Evolutionary conservation across 2,329 filamentous ascomycete species (phyloP), one percentile per base, ranked within the genome.

Genomic region (Hypoxylon rubiginosum): DNA sequence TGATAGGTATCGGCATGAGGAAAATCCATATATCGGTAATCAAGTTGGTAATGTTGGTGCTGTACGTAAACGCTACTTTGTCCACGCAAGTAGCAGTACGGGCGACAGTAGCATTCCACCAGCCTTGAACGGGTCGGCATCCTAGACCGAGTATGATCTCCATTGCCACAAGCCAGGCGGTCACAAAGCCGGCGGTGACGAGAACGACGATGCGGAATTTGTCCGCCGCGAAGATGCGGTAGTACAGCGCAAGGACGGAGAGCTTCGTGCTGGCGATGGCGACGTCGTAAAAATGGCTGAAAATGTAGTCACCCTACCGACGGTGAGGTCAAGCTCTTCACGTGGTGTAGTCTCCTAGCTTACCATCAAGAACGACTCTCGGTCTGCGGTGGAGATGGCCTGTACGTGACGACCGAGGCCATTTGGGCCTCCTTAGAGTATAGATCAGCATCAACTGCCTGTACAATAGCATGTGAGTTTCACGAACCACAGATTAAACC

Each of bases 251-350:
- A 8, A 75, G 56, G 15, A 75, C 66, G 6, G 73, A 74, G 34
- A 75, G 72, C 48, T 75, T 75, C 11, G 72, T 72, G 32, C 71
- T 74, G 3, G 64, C 72, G 49, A 75, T 74, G 19, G 73, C 73
- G 30, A 72, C 62, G 30, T 74, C 68, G 54, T 75, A 75, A 48
- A 74, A 71, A 49, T 75, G 73, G 36, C 70, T 74, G 52, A 74
- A 73, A 26, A 75, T 72, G 50, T 75, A 75, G 50, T 73, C 72
- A 48, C 72, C 73, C 73, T 75, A 41, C 19, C 17, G 21, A 28
- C 1, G 13, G 28, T 75, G 34, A 67, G 50, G 13, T 19, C 6
- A 48, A 48, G 15, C 39, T 10, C 4, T 15, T 10, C 15, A 11
- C 6, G n/a, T 28, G 1, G n/a, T 4, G 21, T 21, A 10, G 15